Conservation (phyloP, 1,284 basidiomycete species). For the Moesziomyces sp. region DNA sequence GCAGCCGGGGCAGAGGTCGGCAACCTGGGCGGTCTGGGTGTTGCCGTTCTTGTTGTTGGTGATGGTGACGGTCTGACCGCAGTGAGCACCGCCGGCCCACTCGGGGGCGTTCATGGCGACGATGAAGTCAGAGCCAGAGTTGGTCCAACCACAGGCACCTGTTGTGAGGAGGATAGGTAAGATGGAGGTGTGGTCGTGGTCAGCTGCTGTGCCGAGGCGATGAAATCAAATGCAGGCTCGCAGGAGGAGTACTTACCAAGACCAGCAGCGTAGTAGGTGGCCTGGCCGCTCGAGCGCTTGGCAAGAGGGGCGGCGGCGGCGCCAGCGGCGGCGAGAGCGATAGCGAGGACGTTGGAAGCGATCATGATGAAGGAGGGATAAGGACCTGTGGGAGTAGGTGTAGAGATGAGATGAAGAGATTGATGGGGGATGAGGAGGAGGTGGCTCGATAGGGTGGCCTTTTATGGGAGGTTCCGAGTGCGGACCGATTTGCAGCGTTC, state of each 20-base stretch:
- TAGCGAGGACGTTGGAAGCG: constrained; percentile 51
- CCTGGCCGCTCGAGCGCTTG: constrained; percentile 49
- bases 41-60: constrained; percentile 73
- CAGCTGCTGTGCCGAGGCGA: neutral
- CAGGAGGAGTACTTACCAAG: constrained; percentile 15
- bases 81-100: constrained; percentile 67
- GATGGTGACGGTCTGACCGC: constrained; percentile 77
- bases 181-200: neutral
- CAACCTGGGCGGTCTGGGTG: constrained; percentile 74
- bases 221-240: neutral
- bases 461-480: constrained; percentile 25
- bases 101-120: constrained; percentile 63
- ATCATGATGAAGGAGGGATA: constrained; percentile 45
- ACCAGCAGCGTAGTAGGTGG: constrained; percentile 60
- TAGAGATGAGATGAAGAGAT: neutral
- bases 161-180: neutral
- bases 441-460: constrained; percentile 5
- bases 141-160: constrained; percentile 48
- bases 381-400: neutral
- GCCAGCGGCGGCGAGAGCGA: constrained; percentile 49
- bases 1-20: constrained; percentile 80
- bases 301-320: constrained; percentile 51
- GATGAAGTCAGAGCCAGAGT: constrained; percentile 56
- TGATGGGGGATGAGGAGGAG: neutral
- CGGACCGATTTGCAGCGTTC: constrained; percentile 1